Evolutionary conservation across 768 basidiomycete genomes (phyloP).

Genomic region (Chalciporus piperatus): DNA sequence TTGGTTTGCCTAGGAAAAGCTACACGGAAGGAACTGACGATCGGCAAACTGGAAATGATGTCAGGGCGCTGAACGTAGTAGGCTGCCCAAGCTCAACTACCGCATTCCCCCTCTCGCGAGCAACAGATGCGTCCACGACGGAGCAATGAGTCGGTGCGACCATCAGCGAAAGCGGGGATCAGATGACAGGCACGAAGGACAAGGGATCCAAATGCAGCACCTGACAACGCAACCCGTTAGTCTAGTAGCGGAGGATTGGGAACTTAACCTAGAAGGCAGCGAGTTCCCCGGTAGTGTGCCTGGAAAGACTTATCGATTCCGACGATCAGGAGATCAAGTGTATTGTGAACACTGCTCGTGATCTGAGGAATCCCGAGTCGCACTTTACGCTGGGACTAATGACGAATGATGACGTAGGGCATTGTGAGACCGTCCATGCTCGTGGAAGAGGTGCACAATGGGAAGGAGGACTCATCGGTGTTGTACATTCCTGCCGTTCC

Average conservation of each 20-base stretch:
- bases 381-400: not conserved
- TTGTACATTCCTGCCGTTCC: slow-evolving; percentile 57
- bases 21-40: too few relatives aligned
- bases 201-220: too few relatives aligned
- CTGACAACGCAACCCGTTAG: too few relatives aligned
- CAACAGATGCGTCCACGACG: too few relatives aligned
- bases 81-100: too few relatives aligned
- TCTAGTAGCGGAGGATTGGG: slow-evolving; percentile 52
- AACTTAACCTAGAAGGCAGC: slow-evolving; percentile 47
- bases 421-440: slow-evolving; percentile 55
- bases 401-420: slow-evolving; percentile 33
- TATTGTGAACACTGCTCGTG: slow-evolving; percentile 40
- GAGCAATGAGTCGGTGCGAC: too few relatives aligned
- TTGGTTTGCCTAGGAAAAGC: too few relatives aligned
- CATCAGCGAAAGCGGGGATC: too few relatives aligned
- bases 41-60: too few relatives aligned
- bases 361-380: not conserved
- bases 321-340: slow-evolving; percentile 58
- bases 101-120: too few relatives aligned
- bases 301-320: slow-evolving; percentile 53
- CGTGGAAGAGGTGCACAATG: slow-evolving; percentile 50
- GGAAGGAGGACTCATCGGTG: slow-evolving; percentile 50
- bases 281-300: slow-evolving; percentile 54
- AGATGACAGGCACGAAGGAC: too few relatives aligned
- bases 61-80: too few relatives aligned